These are phyloP conservation scores for Daldinia vernicosa DNA, from an alignment of 495 filamentous ascomycete genomes.

Conservation along the genomic window DNA sequence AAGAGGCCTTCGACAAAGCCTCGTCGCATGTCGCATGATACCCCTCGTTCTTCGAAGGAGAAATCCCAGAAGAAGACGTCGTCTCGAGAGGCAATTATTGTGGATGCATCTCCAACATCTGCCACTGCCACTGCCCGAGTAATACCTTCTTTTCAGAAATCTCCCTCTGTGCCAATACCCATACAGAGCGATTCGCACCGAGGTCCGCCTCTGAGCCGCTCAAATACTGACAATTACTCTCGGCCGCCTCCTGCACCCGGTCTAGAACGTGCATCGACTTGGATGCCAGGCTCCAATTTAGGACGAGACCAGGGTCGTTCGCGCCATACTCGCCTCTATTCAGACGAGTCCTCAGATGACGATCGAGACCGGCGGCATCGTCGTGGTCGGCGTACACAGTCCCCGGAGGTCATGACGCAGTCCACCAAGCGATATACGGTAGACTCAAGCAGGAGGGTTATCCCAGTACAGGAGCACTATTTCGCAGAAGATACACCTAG, in stretches of 20 bases:
- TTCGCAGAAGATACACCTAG: conserved; percentile 34
- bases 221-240: conserved; percentile 36
- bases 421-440: conserved; percentile 35
- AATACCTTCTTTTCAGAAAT: conserved; percentile 46
- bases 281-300: conserved; percentile 26
- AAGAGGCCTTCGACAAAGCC: conserved; percentile 48
- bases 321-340: conserved; percentile 25
- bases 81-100: conserved; percentile 42
- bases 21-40: conserved; percentile 55
- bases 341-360: conserved; percentile 42
- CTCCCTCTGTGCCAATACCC: conserved; percentile 49
- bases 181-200: conserved; percentile 40
- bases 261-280: conserved; percentile 38
- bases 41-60: conserved; percentile 49
- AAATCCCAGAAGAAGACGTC: conserved; percentile 46
- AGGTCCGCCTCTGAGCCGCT: conserved; percentile 31
- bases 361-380: conserved; percentile 41
- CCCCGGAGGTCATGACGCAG: conserved; percentile 35
- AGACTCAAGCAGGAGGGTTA: conserved; percentile 8
- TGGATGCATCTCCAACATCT: conserved; percentile 37
- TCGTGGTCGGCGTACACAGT: conserved; percentile 40
- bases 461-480: conserved; percentile 36
- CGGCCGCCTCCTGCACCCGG: conserved; percentile 30
- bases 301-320: conserved; percentile 44
- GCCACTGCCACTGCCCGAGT: conserved; percentile 32